These are phyloP conservation scores for Bretschneidera sinensis DNA, from an alignment of 345 rosid genomes.

Conservation along the genomic window DNA sequence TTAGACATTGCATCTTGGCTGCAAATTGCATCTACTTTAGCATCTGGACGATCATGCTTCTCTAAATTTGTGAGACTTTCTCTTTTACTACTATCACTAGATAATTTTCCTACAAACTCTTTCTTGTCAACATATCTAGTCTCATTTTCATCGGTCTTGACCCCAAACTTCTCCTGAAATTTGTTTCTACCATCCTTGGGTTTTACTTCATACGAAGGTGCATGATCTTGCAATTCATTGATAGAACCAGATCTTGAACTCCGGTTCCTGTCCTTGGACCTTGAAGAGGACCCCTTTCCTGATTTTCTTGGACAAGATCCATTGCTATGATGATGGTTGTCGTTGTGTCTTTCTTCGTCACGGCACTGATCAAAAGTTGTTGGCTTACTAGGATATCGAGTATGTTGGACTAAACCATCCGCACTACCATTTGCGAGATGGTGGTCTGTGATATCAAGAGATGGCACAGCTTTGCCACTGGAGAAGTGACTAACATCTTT, in stretches of 20 bases:
- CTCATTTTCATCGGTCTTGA: conserved; percentile 36
- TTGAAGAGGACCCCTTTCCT: conserved; percentile 60
- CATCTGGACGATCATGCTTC: conserved; percentile 36
- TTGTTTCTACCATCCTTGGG: conserved; percentile 38
- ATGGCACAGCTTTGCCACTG: conserved; percentile 39
- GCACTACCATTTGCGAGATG: conserved; percentile 32
- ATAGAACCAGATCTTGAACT: conserved; percentile 44
- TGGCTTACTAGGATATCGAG: conserved; percentile 24
- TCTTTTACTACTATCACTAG: conserved; percentile 36
- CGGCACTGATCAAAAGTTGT: conserved; percentile 25
- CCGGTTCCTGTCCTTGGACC: conserved; percentile 56
- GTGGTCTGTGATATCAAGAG: conserved; percentile 34
- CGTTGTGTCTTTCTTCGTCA: conserved; percentile 42
- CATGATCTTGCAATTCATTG: conserved; percentile 30
- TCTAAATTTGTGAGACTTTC: conserved; percentile 26
- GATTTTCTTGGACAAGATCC: conserved; percentile 47
- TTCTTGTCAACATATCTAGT: conserved; percentile 40
- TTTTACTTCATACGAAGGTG: conserved; percentile 33
- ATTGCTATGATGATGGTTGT: conserved; percentile 35
- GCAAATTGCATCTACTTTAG: conserved; percentile 32
- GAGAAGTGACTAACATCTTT: conserved; percentile 27
- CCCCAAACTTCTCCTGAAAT: conserved; percentile 32
- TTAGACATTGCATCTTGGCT: conserved; percentile 30
- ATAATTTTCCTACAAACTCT: conserved; percentile 33
- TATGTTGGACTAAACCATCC: conserved; percentile 37